These are phyloP conservation scores for Corniculantispora saksenae DNA, from an alignment of 2,329 filamentous ascomycete genomes.

Conservation along the genomic window DNA sequence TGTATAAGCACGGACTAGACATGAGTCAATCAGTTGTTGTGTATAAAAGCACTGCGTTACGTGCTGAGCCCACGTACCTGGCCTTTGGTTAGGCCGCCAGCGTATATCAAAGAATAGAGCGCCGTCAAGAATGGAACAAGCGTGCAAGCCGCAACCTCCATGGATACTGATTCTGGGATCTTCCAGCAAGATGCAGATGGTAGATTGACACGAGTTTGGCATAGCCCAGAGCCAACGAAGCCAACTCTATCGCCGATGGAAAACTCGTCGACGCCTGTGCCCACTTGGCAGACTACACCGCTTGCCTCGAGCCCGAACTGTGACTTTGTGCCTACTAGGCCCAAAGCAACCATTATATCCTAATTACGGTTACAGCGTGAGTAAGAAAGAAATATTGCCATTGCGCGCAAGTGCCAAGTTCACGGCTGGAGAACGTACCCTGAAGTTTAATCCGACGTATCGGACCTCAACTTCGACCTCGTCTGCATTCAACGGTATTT, in stretches of 20 bases:
- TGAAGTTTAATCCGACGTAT: background rate
- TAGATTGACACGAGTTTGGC: background rate
- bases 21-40: no score
- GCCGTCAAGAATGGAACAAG: background rate
- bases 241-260: background rate
- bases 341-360: background rate
- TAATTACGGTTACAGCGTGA: background rate
- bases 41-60: no score
- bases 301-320: conserved; percentile 1
- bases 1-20: conserved; percentile 8
- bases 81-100: background rate
- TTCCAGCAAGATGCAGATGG: background rate
- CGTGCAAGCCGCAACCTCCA: background rate
- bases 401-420: no score
- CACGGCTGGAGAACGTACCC: background rate
- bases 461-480: background rate
- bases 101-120: background rate
- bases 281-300: background rate
- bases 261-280: background rate
- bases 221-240: background rate
- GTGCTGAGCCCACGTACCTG: background rate
- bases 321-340: background rate
- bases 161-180: background rate
- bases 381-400: background rate
- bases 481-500: background rate